Base-by-base conservation (phyloP, 768 basidiomycete species). In the Trichaptum fuscoviolaceum region DNA sequence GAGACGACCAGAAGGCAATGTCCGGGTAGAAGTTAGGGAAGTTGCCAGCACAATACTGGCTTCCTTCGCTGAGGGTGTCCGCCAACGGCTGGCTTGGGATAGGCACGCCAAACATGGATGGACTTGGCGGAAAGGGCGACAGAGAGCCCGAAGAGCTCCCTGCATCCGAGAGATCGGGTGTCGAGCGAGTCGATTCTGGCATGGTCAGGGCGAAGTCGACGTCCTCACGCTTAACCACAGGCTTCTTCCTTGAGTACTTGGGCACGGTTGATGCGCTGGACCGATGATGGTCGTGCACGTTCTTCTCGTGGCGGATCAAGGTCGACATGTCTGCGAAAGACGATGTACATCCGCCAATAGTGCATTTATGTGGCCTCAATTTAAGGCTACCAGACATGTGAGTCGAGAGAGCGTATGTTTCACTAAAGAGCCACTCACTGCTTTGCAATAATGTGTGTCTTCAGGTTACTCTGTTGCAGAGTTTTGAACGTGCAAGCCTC, bases 261-360 rank as follows among this genome's bases (percentile, higher is more conserved):
- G 42, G 42, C 15, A 52, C 42, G 20, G 42, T 12, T 52, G 42
- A 52, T 4, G 42, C 3, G 12, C 20, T 52, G 5, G 42, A 15
- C 42, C 42, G 42, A 52, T 12, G 42, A 20, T 52, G 42, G 59
- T 17, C 59, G 23, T 61, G 59, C 5, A 25, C 25, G 59, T 34
- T 61, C 59, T 61, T 61, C 59, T 61, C 59, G 30, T 61, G 59
- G 4, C 59, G 59, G 30, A 61, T 34, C 9, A 25, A 23, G 30
- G 12, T 15, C 24, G 59, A 25, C 8, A 17, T 2, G 23, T 61
- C 59, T 25, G 25, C 59, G 30, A 61, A 61, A 15, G 59, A 12
- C 25, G 23, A 61, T 18, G 24, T 25, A 17, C 59, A 61, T 24
- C 18, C 59, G 15, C 30, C 59, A 34, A 25, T 61, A 2, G 25